Percentiles rank a stretch among this genome's conserved stretches.
These are phyloP conservation scores for Pisolithus thermaeus DNA, from an alignment of 1,284 basidiomycete genomes.

Conservation along the genomic window DNA sequence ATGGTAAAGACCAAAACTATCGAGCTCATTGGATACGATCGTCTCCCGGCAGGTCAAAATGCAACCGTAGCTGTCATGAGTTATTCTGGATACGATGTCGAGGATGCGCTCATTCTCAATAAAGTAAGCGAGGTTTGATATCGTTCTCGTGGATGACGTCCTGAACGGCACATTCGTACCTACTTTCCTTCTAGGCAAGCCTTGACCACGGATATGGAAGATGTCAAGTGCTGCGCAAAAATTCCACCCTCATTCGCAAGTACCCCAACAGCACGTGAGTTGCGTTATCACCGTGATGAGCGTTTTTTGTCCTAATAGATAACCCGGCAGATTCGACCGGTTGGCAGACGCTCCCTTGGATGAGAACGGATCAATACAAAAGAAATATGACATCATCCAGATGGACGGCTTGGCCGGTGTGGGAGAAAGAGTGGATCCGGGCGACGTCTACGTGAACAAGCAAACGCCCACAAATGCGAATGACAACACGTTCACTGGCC, in stretches of 20 bases:
- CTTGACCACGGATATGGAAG: slow-evolving; percentile 96
- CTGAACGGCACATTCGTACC: neutral
- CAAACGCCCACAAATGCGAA: slow-evolving; percentile 91
- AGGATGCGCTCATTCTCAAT: slow-evolving; percentile 97
- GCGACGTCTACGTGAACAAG: slow-evolving; percentile 96
- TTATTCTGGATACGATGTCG: slow-evolving; percentile 99
- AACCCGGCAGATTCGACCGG: slow-evolving; percentile 75
- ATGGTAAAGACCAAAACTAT: slow-evolving; percentile 99
- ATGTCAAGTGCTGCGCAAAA: slow-evolving; percentile 97
- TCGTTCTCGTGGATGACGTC: slow-evolving; percentile 1
- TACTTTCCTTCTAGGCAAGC: slow-evolving; percentile 55
- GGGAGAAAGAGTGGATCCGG: slow-evolving; percentile 89
- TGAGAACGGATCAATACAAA: slow-evolving; percentile 71
- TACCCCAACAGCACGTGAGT: slow-evolving; percentile 96
- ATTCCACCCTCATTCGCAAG: slow-evolving; percentile 88
- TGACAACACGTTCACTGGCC: slow-evolving; percentile 77
- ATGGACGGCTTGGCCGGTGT: slow-evolving; percentile 92
- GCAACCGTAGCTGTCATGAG: slow-evolving; percentile 99
- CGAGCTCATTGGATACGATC: slow-evolving; percentile 95
- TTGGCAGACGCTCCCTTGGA: slow-evolving; percentile 88
- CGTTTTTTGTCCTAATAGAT: neutral
- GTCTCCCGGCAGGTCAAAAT: slow-evolving; percentile 96
- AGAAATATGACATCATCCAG: slow-evolving; percentile 89
- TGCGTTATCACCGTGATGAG: neutral
- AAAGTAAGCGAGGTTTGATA: slow-evolving; percentile 46